Base-by-base conservation (phyloP, 306 rosid species). In the Gleditsia sinensis region DNA sequence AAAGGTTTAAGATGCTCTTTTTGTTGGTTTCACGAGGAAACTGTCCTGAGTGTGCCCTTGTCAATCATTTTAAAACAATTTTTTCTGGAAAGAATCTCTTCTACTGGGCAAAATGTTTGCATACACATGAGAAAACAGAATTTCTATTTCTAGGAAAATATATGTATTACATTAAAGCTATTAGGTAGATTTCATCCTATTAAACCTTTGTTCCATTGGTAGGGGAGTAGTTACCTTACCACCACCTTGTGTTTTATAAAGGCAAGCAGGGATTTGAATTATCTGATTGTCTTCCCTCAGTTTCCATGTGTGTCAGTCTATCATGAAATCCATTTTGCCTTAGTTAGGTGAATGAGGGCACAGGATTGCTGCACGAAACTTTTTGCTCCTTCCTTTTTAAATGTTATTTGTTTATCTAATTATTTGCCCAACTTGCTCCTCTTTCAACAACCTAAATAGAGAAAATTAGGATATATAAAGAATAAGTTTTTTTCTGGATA, bases 201-300 rank as follows among this genome's bases (percentile, higher is more conserved):
- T n/a, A 40, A 27, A 12, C 58, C 40, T 69, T 43, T 69, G 20
- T 34, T 40, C 17, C 19, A 42, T 20, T 36, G 33, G 34, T 40
- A 7, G 69, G 33, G 50, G 69, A 64, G 33, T 40, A 57, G 36
- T 37, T 13, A 71, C 42, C 23, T 57, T 57, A 57, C 42, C 48
- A 64, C 45, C 30, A 64, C 30, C 68, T 75, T 42, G 56, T 69
- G 37, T 61, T 80, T 13, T 71, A 5, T 69, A 50, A 69, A 21
- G 13, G 67, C 42, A 70, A 25, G 65, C 32, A 59, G 54, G 67
- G 50, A 48, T 76, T 37, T 55, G 66, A 37, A 13, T 36, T 36
- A 46, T 71, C 56, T 46, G 59, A 64, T 54, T 67, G 48, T 58
- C 57, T 61, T 53, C 37, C 30, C 9, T 70, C 1, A 40, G 16